Base-by-base conservation (phyloP, 2,329 filamentous ascomycete genomes). In the Hypoxylon sp. region DNA sequence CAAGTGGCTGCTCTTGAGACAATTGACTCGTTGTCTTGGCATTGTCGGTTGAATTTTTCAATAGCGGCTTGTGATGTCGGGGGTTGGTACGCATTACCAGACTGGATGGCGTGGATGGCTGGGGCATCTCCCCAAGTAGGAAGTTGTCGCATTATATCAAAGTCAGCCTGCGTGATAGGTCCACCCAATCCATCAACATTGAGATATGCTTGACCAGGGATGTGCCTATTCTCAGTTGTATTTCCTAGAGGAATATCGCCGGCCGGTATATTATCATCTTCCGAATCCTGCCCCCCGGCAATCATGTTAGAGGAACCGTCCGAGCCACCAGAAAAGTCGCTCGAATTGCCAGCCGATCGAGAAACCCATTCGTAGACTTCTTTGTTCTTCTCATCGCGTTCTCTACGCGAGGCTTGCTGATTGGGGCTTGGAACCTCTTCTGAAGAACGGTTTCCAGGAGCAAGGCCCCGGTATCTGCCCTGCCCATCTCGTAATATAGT, bases 1-100 rank as follows among this genome's bases (percentile, higher is more conserved):
- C 91, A 90, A 0, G 91, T 93, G 17, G 91, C 91, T 13, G 89
- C 86, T 68, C 87, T 83, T 1, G 89, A 91, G 9, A 89, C 78
- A 10, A 90, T 81, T 0, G 89, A 91, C 29, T 84, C 85, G 52
- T 83, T 88, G 69, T 89, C 87, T 19, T 81, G 82, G 59, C 81
- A 85, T 81, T 86, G 82, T 10, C 80, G 80, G 70, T 87, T 80
- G 59, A 86, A 89, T 42, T 74, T 81, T 47, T 82, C 81, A 19
- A 90, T 89, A 9, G 87, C 87, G 14, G 80, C 86, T 47, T 86
- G 81, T 1, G 87, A 85, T 1, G 84, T 82, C 58, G 82, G 78
- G 1, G 86, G 87, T 68, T 88, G 86, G 50, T 80, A 73, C 11
- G 62, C 67, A 17, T 75, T 62, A 33, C 50, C 75, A 5, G 72